Evolutionary conservation across 2,329 filamentous ascomycete genomes (phyloP), one percentile per base, ranked within the genome.

Genomic region (Colletotrichum kahawae): DNA sequence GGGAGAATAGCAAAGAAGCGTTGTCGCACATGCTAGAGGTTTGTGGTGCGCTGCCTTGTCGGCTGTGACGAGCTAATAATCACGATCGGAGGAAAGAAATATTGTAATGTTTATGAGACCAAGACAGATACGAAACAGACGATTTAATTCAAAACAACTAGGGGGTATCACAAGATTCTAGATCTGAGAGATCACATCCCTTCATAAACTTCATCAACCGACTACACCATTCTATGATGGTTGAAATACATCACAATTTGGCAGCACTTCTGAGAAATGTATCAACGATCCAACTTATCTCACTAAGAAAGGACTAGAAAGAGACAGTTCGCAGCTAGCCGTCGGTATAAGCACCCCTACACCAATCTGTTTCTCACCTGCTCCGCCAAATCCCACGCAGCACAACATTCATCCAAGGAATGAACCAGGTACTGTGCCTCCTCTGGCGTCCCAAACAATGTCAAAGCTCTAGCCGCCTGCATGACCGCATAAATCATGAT

Each of bases 401-500:
- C n/a, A n/a, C 31, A 64, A 2, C 67, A 64, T 31, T 70, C 59
- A 27, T 70, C 67, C 27, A 64, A 38, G 12, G 60, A 63, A 56
- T 65, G 57, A 14, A 70, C 12, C 6, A 70, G 31, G 27, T 65
- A 70, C 5, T 70, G 38, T 14, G 67, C 67, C 14, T 64, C 67
- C 6, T 70, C 67, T 2, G 29, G 16, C 5, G 57, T 69, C 1
- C 67, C 67, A 36, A 70, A 70, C 10, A 21, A 34, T 10, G 57
- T 16, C 14, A 54, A 27, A 5, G 59, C 16, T 14, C 67, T 70
- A 10, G 36, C 57, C n/a, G 67, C 36, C 21, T 70, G 67, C 59
- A 70, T 70, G 6, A 64, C 59, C 12, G 29, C 67, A 21, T 70
- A 70, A 13, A 70, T 56, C 43, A 70, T 70, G 31, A 70, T 65